These are phyloP conservation scores for Hyphopichia fennica DNA, from an alignment of 1,139 yeast species.

Conservation along the genomic window DNA sequence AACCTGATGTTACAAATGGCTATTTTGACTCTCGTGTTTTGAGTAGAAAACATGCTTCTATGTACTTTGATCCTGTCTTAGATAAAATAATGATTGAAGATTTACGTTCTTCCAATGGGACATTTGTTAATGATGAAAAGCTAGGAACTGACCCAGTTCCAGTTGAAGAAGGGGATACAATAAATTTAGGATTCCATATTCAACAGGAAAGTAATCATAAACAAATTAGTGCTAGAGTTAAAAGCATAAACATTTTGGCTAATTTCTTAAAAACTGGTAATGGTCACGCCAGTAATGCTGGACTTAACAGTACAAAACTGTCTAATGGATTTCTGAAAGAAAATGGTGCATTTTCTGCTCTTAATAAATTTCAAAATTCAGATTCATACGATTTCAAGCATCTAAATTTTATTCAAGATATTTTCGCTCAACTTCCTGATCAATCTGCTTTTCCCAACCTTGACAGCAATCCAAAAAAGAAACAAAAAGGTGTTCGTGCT, in stretches of 20 bases:
- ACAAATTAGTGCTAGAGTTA: conserved; percentile 79
- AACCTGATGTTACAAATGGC: conserved; percentile 82
- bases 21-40: conserved; percentile 92
- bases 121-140: conserved; percentile 78
- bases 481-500: conserved; percentile 3
- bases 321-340: not conserved
- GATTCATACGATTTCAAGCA: conserved; percentile 39
- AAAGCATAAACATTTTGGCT: conserved; percentile 64
- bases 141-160: conserved; percentile 65
- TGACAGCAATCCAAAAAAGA: conserved; percentile 3
- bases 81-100: conserved; percentile 80
- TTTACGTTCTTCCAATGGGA: conserved; percentile 90
- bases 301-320: not conserved
- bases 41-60: conserved; percentile 90
- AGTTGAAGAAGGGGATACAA: conserved; percentile 70
- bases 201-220: conserved; percentile 81
- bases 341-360: not conserved
- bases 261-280: conserved; percentile 13
- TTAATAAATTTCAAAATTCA: conserved; percentile 6
- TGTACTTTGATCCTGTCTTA: conserved; percentile 67
- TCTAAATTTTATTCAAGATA: conserved; percentile 43
- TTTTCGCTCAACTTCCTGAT: conserved; percentile 20
- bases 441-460: not conserved
- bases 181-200: conserved; percentile 90
- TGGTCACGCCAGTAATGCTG: not conserved